Conservation (phyloP, 116 monocot genomes). For the Phalaenopsis hybrid region DNA sequence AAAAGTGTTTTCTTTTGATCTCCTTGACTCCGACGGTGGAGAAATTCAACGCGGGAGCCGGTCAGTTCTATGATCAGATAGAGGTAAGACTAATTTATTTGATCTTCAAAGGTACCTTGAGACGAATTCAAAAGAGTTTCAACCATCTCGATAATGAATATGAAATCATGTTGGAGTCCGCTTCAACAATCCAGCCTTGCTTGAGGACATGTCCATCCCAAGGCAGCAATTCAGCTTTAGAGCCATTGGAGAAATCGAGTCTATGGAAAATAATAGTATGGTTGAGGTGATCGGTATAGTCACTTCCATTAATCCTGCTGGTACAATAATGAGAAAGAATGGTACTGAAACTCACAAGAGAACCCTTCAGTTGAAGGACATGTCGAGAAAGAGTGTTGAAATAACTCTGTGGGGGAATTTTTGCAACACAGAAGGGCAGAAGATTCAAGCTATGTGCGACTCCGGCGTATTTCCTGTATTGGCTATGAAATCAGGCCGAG, state of each 20-base stretch:
- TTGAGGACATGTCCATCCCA: slow-evolving; percentile 36
- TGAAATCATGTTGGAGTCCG: slow-evolving; percentile 35
- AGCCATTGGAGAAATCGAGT: slow-evolving; percentile 37
- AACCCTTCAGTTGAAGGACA: slow-evolving; percentile 44
- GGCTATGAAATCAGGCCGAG: too few relatives aligned
- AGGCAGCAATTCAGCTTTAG: slow-evolving; percentile 37
- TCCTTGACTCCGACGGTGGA: slow-evolving; percentile 47
- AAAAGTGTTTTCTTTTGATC: slow-evolving; percentile 47
- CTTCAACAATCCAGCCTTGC: slow-evolving; percentile 37
- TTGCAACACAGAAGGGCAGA: slow-evolving; percentile 26
- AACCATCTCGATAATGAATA: slow-evolving; percentile 46
- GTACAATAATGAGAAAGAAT: slow-evolving; percentile 41
- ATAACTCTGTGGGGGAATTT: slow-evolving; percentile 51
- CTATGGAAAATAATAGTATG: slow-evolving; percentile 26
- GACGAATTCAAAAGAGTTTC: slow-evolving; percentile 34
- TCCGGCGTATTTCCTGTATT: too few relatives aligned
- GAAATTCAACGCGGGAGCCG: slow-evolving; percentile 45
- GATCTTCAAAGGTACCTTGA: slow-evolving; percentile 43
- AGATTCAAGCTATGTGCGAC: too few relatives aligned
- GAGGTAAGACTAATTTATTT: slow-evolving; percentile 42
- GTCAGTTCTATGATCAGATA: slow-evolving; percentile 40
- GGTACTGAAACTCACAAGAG: slow-evolving; percentile 28
- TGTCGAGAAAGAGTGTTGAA: slow-evolving; percentile 48
- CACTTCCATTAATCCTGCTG: slow-evolving; percentile 29
- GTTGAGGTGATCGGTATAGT: slow-evolving; percentile 45